Evolutionary conservation across 495 filamentous ascomycete genomes (phyloP).

Genomic region (Podospora fimiseda): DNA sequence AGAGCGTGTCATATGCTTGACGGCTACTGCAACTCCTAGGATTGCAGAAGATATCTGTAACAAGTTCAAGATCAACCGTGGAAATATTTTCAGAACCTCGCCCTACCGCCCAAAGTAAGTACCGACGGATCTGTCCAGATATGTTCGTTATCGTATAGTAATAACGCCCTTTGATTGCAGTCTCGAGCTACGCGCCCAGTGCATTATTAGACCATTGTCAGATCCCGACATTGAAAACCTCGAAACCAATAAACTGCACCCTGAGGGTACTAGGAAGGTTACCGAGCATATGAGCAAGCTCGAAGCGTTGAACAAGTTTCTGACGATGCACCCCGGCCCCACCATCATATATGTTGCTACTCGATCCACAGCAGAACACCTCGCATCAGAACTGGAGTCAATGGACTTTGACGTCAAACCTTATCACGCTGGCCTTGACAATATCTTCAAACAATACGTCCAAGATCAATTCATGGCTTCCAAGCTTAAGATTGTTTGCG

Average conservation of each 20-base stretch:
- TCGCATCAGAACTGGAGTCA: slow-evolving; percentile 30
- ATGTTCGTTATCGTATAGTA: background rate
- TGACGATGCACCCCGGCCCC: slow-evolving; percentile 43
- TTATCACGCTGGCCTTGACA: slow-evolving; percentile 50
- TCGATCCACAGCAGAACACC: slow-evolving; percentile 42
- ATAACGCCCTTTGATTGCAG: background rate
- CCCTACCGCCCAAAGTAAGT: slow-evolving; percentile 47
- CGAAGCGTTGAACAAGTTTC: slow-evolving; percentile 39
- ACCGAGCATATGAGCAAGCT: slow-evolving; percentile 35
- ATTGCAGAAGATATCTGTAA: slow-evolving; percentile 48
- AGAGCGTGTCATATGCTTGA: slow-evolving; percentile 52
- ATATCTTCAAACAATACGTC: slow-evolving; percentile 31
- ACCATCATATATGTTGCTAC: slow-evolving; percentile 53
- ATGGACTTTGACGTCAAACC: slow-evolving; percentile 36
- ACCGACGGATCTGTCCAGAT: background rate
- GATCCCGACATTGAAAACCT: too few species aligned
- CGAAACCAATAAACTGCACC: too few species aligned
- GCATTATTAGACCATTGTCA: too few species aligned
- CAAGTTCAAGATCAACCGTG: slow-evolving; percentile 43
- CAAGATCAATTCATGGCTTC: slow-evolving; percentile 51
- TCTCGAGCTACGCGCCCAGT: slow-evolving; percentile 44
- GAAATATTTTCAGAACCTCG: slow-evolving; percentile 47
- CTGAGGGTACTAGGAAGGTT: too few species aligned
- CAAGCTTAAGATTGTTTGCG: slow-evolving; percentile 39
- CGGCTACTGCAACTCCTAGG: slow-evolving; percentile 51